Evolutionary conservation across 371 early-diverging fungal species (phyloP).

Genomic region (Rhizoclosmatium hyalinum): DNA sequence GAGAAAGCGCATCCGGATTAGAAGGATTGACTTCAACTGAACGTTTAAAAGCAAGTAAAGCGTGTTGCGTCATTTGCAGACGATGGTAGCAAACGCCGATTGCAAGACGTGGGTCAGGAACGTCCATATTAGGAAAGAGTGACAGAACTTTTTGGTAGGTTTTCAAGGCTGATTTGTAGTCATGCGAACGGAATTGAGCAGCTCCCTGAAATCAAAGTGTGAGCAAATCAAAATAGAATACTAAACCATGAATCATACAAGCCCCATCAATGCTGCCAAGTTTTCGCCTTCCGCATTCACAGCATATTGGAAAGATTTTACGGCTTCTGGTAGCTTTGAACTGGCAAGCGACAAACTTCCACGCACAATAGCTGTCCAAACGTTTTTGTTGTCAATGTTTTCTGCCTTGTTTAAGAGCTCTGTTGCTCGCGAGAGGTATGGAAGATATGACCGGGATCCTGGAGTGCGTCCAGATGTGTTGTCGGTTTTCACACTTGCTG

Average conservation of each 20-base stretch:
- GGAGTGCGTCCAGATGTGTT: background rate
- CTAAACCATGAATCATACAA: conserved; percentile 61
- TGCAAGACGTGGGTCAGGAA: conserved; percentile 81
- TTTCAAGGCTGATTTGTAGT: conserved; percentile 66
- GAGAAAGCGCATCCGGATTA: conserved; percentile 70
- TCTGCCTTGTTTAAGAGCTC: conserved; percentile 75
- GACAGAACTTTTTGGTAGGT: conserved; percentile 78
- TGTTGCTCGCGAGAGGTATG: conserved; percentile 70
- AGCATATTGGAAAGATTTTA: conserved; percentile 71
- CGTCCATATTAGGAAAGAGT: conserved; percentile 56
- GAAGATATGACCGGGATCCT: conserved; percentile 40
- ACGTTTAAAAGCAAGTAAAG: conserved; percentile 74
- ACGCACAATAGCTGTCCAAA: conserved; percentile 74
- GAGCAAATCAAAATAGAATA: conserved; percentile 6
- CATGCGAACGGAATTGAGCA: conserved; percentile 31
- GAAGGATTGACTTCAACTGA: conserved; percentile 69
- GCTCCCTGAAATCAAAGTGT: conserved; percentile 37
- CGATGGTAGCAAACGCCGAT: conserved; percentile 87
- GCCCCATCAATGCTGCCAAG: conserved; percentile 82
- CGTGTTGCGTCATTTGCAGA: conserved; percentile 72
- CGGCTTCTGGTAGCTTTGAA: conserved; percentile 71
- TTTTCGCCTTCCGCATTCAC: conserved; percentile 66
- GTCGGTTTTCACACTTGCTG: background rate
- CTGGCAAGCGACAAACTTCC: conserved; percentile 64
- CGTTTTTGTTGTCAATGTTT: conserved; percentile 72